Evolutionary conservation across 2,329 filamentous ascomycete genomes (phyloP).

Genomic region (Phialocephala subalpina): DNA sequence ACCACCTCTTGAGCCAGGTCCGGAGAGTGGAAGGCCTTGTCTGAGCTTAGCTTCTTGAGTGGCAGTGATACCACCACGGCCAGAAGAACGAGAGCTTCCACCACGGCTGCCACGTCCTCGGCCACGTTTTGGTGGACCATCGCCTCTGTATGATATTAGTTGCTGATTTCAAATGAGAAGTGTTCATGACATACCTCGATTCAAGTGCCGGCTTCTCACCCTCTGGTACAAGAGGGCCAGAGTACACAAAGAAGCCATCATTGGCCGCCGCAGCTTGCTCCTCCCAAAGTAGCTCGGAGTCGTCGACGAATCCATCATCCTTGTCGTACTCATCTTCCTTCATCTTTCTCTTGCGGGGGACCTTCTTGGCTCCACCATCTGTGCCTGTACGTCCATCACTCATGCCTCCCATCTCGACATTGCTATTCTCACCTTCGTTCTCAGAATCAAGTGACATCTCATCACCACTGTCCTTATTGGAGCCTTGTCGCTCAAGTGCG

Average conservation of each 20-base stretch:
- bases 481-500: constrained; percentile 79
- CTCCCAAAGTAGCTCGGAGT: constrained; percentile 94
- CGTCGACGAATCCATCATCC: constrained; percentile 87
- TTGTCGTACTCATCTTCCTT: constrained; percentile 86
- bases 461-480: constrained; percentile 73
- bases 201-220: constrained; percentile 78
- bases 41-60: constrained; percentile 51
- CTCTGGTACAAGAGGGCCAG: constrained; percentile 87
- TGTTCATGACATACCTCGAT: constrained; percentile 39
- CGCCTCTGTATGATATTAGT: constrained; percentile 63
- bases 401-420: constrained; percentile 85
- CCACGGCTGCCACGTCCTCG: constrained; percentile 58
- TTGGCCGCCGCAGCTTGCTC: constrained; percentile 92
- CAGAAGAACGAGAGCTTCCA: constrained; percentile 62
- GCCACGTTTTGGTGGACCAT: constrained; percentile 76
- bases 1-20: constrained; percentile 78
- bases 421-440: constrained; percentile 81
- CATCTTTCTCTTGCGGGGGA: constrained; percentile 77
- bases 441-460: constrained; percentile 82
- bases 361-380: constrained; percentile 67
- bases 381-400: constrained; percentile 65
- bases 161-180: constrained; percentile 25
- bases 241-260: constrained; percentile 98
- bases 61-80: constrained; percentile 60
- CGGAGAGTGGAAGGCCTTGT: constrained; percentile 52